phyloP scores from a whole-genome alignment of 2,329 filamentous ascomycete species.

The Arthroderma uncinatum region DNA sequence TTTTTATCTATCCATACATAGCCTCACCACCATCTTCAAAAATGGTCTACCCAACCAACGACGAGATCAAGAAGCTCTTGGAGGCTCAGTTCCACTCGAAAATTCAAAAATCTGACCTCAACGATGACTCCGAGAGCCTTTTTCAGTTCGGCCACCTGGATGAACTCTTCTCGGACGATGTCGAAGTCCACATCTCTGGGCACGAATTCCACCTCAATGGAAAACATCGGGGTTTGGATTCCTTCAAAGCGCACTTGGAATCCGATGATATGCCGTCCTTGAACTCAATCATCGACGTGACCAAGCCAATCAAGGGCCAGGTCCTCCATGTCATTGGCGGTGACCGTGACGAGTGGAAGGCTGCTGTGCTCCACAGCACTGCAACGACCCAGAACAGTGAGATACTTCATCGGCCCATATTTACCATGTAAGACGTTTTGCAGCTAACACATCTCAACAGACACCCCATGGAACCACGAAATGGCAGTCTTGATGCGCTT shows the following conservation, averaged over 20 bases:
- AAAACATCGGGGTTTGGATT: conserved; percentile 7
- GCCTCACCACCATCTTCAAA: conserved; percentile 1
- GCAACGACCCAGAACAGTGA: conserved; percentile 10
- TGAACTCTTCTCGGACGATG: conserved; percentile 9
- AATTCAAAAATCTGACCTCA: conserved; percentile 5
- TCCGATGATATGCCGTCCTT: conserved; percentile 10
- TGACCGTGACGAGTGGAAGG: conserved; percentile 9
- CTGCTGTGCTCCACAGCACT: conserved; percentile 10
- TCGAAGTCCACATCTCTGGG: conserved; percentile 9
- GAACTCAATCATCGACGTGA: conserved; percentile 8
- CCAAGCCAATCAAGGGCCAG: conserved; percentile 8
- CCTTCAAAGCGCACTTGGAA: conserved; percentile 9
- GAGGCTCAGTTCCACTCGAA: conserved; percentile 9
- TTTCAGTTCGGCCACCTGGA: conserved; percentile 11
- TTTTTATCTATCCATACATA: too few relatives aligned
- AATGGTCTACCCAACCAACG: conserved; percentile 10
- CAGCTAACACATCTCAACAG: background rate
- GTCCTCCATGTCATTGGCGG: conserved; percentile 11
- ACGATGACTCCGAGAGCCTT: conserved; percentile 6
- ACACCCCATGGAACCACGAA: conserved; percentile 11
- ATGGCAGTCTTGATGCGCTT: conserved; percentile 10
- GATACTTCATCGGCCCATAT: background rate
- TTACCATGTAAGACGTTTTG: background rate
- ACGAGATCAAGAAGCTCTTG: conserved; percentile 9
- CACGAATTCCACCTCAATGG: conserved; percentile 10